Conservation (phyloP, 2,329 filamentous ascomycete genomes). For the Fusarium sp. region DNA sequence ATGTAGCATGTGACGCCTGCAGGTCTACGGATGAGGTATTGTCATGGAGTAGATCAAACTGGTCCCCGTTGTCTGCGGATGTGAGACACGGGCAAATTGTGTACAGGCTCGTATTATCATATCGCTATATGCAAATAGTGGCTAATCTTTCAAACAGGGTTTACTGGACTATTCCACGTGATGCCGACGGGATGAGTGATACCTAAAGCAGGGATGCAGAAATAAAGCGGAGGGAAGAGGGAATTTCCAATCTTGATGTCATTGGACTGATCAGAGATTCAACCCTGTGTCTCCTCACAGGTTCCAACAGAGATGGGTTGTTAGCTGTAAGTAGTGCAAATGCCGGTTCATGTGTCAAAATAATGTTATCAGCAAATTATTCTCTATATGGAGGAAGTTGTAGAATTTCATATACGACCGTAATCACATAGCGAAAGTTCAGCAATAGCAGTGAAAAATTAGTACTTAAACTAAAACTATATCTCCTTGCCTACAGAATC, state of each 20-base stretch:
- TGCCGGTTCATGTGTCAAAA: not conserved
- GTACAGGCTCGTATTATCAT: too few relatives aligned
- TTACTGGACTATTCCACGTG: too few relatives aligned
- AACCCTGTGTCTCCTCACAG: not conserved
- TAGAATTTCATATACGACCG: too few relatives aligned
- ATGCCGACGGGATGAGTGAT: too few relatives aligned
- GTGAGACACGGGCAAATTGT: not conserved
- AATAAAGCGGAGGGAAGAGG: rapidly evolving
- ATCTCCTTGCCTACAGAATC: not conserved
- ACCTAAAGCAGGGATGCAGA: rapidly evolving
- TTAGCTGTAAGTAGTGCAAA: not conserved
- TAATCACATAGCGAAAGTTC: too few relatives aligned
- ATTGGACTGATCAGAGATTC: rapidly evolving
- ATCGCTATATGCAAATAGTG: not conserved
- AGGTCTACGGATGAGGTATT: not conserved
- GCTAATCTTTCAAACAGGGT: not conserved
- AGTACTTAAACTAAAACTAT: not conserved
- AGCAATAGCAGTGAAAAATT: too few relatives aligned
- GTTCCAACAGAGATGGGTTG: not conserved
- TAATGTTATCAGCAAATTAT: too few relatives aligned
- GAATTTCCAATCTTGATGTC: rapidly evolving
- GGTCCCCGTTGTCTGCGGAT: rapidly evolving
- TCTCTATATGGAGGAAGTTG: too few relatives aligned
- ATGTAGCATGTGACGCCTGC: not conserved
- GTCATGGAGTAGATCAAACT: not conserved